phyloP scores from a whole-genome alignment of 2,329 filamentous ascomycete genomes.

The Claviceps digitariae region DNA sequence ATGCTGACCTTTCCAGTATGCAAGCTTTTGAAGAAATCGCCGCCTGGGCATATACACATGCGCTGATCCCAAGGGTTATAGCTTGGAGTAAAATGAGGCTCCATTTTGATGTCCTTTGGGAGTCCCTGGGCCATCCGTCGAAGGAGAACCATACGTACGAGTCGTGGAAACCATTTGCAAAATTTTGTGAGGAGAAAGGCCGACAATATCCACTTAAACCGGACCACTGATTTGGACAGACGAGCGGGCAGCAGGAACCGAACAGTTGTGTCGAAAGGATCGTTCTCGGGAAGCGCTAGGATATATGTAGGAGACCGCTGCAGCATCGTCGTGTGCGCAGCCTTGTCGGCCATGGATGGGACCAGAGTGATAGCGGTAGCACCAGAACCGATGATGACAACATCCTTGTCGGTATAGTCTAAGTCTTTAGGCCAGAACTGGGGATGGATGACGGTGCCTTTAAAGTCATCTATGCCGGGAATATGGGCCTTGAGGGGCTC shows the following conservation, averaged over 20 bases:
- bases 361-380: slow-evolving; percentile 66
- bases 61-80: slow-evolving; percentile 60
- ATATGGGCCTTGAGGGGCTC: slow-evolving; percentile 44
- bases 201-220: slow-evolving; percentile 32
- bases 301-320: slow-evolving; percentile 64
- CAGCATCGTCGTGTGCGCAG: slow-evolving; percentile 57
- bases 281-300: slow-evolving; percentile 32
- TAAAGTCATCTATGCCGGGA: slow-evolving; percentile 51
- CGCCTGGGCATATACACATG: slow-evolving; percentile 47
- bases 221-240: slow-evolving; percentile 31
- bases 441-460: slow-evolving; percentile 49
- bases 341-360: slow-evolving; percentile 50
- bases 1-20: slow-evolving; percentile 25
- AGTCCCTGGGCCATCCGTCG: slow-evolving; percentile 31
- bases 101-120: slow-evolving; percentile 33
- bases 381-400: slow-evolving; percentile 60
- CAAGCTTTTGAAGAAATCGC: slow-evolving; percentile 36
- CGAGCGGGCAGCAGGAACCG: slow-evolving; percentile 29
- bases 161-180: slow-evolving; percentile 29
- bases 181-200: slow-evolving; percentile 28
- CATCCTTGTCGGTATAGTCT: slow-evolving; percentile 48
- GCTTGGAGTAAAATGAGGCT: slow-evolving; percentile 46
- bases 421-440: slow-evolving; percentile 60
- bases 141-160: slow-evolving; percentile 33
- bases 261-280: slow-evolving; percentile 19